Conservation (phyloP, 345 rosid species). For the Heritiera fomes region DNA sequence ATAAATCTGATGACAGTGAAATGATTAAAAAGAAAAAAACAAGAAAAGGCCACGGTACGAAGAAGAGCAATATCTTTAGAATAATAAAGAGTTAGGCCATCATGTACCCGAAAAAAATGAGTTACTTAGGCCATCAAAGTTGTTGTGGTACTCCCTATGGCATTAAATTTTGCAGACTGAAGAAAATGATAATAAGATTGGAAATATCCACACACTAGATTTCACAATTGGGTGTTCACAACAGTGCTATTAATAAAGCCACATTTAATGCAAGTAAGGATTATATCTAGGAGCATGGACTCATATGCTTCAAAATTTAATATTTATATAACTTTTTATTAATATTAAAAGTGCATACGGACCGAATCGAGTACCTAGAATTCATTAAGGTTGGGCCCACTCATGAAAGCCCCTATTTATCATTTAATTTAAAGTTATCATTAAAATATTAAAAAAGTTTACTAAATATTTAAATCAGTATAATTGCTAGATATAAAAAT, state of each 20-base stretch:
- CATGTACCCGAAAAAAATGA: neutral
- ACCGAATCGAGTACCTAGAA: too few relatives aligned
- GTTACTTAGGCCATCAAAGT: slow-evolving; percentile 8
- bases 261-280: slow-evolving; percentile 15
- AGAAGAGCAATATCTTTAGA: too few relatives aligned
- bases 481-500: too few relatives aligned
- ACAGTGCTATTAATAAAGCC: slow-evolving; percentile 16
- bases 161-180: slow-evolving; percentile 8
- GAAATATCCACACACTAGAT: slow-evolving; percentile 2
- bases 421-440: too few relatives aligned
- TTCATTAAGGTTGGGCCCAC: too few relatives aligned
- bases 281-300: neutral
- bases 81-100: slow-evolving; percentile 1
- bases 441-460: too few relatives aligned
- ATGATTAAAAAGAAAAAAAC: neutral
- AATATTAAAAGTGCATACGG: too few relatives aligned
- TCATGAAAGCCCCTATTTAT: too few relatives aligned
- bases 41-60: neutral
- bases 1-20: neutral
- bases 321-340: neutral
- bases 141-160: neutral
- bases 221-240: neutral
- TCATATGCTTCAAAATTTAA: neutral
- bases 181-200: slow-evolving; percentile 1
- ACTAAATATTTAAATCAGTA: too few relatives aligned